Evolutionary conservation across 2,329 filamentous ascomycete species (phyloP), one percentile per base, ranked within the genome.

Genomic region (Fusarium compactum): DNA sequence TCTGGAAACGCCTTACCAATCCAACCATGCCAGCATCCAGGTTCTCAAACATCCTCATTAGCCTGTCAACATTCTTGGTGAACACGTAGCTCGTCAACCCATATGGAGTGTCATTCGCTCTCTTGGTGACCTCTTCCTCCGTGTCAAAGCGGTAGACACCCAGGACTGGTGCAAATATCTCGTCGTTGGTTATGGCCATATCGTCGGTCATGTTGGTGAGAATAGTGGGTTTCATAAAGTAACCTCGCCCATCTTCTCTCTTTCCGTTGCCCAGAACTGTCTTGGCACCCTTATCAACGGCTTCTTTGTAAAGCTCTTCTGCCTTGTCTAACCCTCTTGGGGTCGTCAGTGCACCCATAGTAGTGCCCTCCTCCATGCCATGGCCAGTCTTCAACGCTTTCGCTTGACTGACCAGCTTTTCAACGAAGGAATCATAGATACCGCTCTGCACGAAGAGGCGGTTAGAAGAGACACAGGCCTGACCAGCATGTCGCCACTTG

Each of bases 401-500:
- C 18, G 20, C 1, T 14, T 44, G n/a, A 15, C 22, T 32, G 0
- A 25, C 1, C 3, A 53, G 29, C 3, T n/a, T n/a, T 6, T 12
- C 6, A 2, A 29, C 40, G 2, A 59, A 59, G 8, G n/a, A 9
- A 5, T 61, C 34, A 0, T 47, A 48, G 7, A 57, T 16, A 0
- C 27, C 43, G 1, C 20, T 25, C 11, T 61, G 58, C 1, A 61
- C 18, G 5, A 57, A 58, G 2, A 61, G 43, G 12, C 52, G 16
- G 5, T 57, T 61, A 0, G 52, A 43, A 9, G 27, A 12, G 3
- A 24, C 41, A 16, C 58, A 48, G 5, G 91, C 92, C 79, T 92
- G 91, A 15, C 91, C 90, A 1, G 88, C 90, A 68, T 85, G 87
- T 45, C 90, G 87, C 84, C 92, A 92, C 75, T 92, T 92, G 1